phyloP scores from a whole-genome alignment of 805 yeast species.

The Aciculoconidium aculeatum region DNA sequence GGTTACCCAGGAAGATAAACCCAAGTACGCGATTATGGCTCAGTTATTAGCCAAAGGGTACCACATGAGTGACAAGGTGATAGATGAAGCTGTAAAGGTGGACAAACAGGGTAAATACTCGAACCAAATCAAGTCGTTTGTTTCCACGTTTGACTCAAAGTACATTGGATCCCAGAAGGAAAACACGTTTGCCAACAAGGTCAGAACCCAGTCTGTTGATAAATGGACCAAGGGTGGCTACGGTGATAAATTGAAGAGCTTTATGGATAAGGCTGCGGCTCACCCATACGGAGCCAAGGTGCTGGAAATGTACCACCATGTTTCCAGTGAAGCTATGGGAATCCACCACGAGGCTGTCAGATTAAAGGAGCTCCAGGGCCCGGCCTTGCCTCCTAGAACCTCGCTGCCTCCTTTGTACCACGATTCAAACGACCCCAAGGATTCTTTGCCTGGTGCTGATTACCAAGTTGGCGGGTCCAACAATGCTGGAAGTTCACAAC shows the following conservation, averaged over 20 bases:
- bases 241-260: conserved; percentile 33
- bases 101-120: conserved; percentile 64
- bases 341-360: conserved; percentile 73
- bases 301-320: conserved; percentile 52
- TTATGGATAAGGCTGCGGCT: conserved; percentile 42
- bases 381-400: conserved; percentile 3
- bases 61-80: conserved; percentile 53
- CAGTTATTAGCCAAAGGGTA: conserved; percentile 75
- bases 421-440: neutral
- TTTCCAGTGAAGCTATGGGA: conserved; percentile 50
- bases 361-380: conserved; percentile 54
- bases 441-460: no score
- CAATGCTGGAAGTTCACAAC: no score
- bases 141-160: conserved; percentile 50
- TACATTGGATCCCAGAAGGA: conserved; percentile 54
- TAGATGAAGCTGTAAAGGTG: conserved; percentile 54
- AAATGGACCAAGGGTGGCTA: conserved; percentile 25
- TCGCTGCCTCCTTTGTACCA: conserved; percentile 2
- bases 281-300: conserved; percentile 53
- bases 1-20: conserved; percentile 70
- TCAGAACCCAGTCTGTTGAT: conserved; percentile 23
- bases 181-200: conserved; percentile 32
- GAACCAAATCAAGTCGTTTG: conserved; percentile 49
- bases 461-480: no score
- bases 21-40: conserved; percentile 68